Conservation (phyloP, 192 early-diverging fungal species). For the Entophlyctis luteolus region DNA sequence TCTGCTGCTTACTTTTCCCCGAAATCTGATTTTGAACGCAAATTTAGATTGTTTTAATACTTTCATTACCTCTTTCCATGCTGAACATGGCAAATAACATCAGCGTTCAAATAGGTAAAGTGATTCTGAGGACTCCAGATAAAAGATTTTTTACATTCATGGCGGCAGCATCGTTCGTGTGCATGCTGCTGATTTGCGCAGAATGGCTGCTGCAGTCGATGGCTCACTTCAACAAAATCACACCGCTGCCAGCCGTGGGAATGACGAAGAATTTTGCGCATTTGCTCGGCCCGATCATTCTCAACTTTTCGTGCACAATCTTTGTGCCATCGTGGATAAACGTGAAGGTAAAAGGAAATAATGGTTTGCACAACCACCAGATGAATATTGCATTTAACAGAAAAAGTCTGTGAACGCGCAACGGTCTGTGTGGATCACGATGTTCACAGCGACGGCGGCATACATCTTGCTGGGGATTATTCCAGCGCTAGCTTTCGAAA, state of each 20-base stretch:
- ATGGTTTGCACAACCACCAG: background rate
- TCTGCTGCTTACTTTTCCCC: too few species aligned
- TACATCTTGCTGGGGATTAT: slow-evolving; percentile 48
- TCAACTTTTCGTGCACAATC: slow-evolving; percentile 51
- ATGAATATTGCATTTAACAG: slow-evolving; percentile 27
- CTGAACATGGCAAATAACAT: slow-evolving; percentile 57
- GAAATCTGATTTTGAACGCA: too few species aligned
- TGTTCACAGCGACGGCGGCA: slow-evolving; percentile 27
- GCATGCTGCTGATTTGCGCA: slow-evolving; percentile 35
- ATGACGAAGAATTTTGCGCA: slow-evolving; percentile 25
- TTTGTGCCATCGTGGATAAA: slow-evolving; percentile 58
- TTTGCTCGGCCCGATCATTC: slow-evolving; percentile 47
- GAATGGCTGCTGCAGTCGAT: slow-evolving; percentile 40
- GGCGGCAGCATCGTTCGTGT: slow-evolving; percentile 41
- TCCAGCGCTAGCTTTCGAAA: slow-evolving; percentile 27
- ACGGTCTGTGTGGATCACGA: slow-evolving; percentile 42
- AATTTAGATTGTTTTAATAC: slow-evolving; percentile 35
- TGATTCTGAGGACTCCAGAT: too few species aligned
- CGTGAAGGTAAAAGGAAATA: slow-evolving; percentile 51
- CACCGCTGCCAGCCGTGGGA: slow-evolving; percentile 28
- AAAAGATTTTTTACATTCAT: too few species aligned
- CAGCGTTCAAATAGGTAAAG: slow-evolving; percentile 47
- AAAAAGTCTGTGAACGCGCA: slow-evolving; percentile 48
- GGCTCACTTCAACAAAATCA: slow-evolving; percentile 6
- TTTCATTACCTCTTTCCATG: slow-evolving; percentile 45